Evolutionary conservation across 768 basidiomycete species (phyloP).

Genomic region (Asterophora parasitica): DNA sequence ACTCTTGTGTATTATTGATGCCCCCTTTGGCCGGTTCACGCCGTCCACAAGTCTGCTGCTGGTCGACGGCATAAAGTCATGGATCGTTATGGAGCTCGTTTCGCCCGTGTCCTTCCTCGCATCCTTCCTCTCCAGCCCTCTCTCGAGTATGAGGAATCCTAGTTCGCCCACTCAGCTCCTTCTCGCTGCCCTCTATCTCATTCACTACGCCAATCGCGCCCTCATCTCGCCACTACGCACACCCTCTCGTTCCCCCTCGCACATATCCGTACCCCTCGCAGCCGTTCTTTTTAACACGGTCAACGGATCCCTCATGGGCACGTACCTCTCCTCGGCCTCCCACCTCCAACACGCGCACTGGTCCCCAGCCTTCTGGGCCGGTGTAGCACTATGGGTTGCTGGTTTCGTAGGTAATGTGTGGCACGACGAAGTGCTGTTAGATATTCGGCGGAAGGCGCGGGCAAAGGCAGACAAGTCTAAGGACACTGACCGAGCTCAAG

Average conservation of each 20-base stretch:
- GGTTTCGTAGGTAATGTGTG: slow-evolving; percentile 79
- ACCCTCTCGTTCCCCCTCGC: slow-evolving; percentile 71
- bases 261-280: slow-evolving; percentile 55
- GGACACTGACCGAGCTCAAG: no score
- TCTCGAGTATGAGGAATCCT: slow-evolving; percentile 24
- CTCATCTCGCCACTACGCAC: slow-evolving; percentile 70
- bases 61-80: slow-evolving; percentile 54
- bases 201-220: slow-evolving; percentile 80
- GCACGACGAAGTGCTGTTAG: slow-evolving; percentile 87
- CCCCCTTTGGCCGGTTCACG: slow-evolving; percentile 60
- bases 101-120: slow-evolving; percentile 53
- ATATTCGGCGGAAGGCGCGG: slow-evolving; percentile 66
- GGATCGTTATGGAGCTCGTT: slow-evolving; percentile 76
- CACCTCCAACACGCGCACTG: slow-evolving; percentile 30
- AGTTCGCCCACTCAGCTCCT: slow-evolving; percentile 40
- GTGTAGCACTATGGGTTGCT: slow-evolving; percentile 58
- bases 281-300: slow-evolving; percentile 63
- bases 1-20: slow-evolving; percentile 47
- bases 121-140: slow-evolving; percentile 41
- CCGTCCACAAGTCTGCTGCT: slow-evolving; percentile 44
- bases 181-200: slow-evolving; percentile 54
- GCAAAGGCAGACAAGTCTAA: slow-evolving; percentile 32
- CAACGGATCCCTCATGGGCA: slow-evolving; percentile 69
- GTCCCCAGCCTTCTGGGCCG: slow-evolving; percentile 50
- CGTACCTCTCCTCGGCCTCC: slow-evolving; percentile 58